These are phyloP conservation scores for Bryopsis sp. DNA, from an alignment of 139 green algal genomes.

Conservation along the genomic window DNA sequence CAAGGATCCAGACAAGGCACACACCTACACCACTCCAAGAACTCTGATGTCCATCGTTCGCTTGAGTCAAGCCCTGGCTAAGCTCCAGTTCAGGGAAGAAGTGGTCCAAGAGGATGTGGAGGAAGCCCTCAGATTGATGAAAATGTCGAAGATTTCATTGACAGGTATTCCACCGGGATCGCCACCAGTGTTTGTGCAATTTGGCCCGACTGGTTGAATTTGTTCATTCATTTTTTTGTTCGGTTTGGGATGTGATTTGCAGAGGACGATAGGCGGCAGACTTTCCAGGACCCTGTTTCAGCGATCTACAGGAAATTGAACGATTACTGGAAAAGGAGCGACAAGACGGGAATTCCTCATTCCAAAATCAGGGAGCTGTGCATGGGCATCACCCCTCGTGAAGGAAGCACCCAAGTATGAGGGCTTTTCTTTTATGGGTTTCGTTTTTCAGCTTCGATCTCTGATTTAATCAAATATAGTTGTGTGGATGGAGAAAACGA, in stretches of 20 bases:
- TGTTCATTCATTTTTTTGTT: not conserved
- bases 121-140: conserved; percentile 89
- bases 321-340: conserved; percentile 18
- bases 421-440: not conserved
- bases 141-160: conserved; percentile 78
- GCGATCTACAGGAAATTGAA: conserved; percentile 39
- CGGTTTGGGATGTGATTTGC: not conserved
- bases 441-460: too few species aligned
- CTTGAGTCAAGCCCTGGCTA: conserved; percentile 77
- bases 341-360: conserved; percentile 14
- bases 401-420: not conserved
- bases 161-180: conserved; percentile 30
- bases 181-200: not conserved
- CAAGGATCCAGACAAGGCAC: conserved; percentile 26
- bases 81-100: conserved; percentile 33
- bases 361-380: conserved; percentile 19
- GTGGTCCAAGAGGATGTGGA: conserved; percentile 78
- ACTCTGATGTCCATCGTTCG: conserved; percentile 94
- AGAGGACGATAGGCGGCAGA: conserved; percentile 13
- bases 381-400: not conserved
- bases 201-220: conserved; percentile 1
- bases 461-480: not conserved
- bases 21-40: conserved; percentile 86
- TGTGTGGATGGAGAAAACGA: not conserved
- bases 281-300: conserved; percentile 41